These are phyloP conservation scores for Yamadazyma friedrichii DNA, from an alignment of 1,139 yeast genomes.

Conservation along the genomic window DNA sequence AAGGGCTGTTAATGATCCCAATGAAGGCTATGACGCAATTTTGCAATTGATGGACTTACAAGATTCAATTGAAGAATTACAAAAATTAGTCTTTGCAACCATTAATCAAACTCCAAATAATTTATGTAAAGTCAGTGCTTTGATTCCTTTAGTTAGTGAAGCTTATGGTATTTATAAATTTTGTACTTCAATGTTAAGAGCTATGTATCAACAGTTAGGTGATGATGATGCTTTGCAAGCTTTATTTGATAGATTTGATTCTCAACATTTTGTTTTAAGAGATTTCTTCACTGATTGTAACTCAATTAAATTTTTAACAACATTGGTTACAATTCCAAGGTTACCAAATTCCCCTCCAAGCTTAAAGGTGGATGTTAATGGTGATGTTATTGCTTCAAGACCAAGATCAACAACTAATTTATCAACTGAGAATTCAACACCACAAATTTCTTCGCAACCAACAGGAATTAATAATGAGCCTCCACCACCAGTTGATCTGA, in stretches of 20 bases:
- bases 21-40: conserved; percentile 91
- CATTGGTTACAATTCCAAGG: conserved; percentile 84
- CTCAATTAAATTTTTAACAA: conserved; percentile 76
- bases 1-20: conserved; percentile 87
- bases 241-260: conserved; percentile 65
- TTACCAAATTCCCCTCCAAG: conserved; percentile 70
- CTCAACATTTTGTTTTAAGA: conserved; percentile 78
- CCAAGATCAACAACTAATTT: conserved; percentile 32
- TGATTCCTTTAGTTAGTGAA: conserved; percentile 92
- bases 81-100: conserved; percentile 73
- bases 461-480: conserved; percentile 27
- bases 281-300: conserved; percentile 92
- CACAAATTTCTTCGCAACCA: conserved; percentile 34
- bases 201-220: conserved; percentile 75
- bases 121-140: conserved; percentile 82
- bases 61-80: conserved; percentile 80
- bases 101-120: conserved; percentile 63
- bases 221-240: conserved; percentile 79
- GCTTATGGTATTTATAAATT: conserved; percentile 92
- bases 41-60: conserved; percentile 84
- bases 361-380: conserved; percentile 50
- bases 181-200: conserved; percentile 86
- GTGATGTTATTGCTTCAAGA: conserved; percentile 34
- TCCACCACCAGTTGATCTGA: conserved; percentile 44
- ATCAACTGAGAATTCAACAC: conserved; percentile 20